A percentile compares a stretch with the other conserved stretches of the same genome.
Evolutionary conservation across 768 basidiomycete species (phyloP).

Genomic region (Leccinum incarnatum): DNA sequence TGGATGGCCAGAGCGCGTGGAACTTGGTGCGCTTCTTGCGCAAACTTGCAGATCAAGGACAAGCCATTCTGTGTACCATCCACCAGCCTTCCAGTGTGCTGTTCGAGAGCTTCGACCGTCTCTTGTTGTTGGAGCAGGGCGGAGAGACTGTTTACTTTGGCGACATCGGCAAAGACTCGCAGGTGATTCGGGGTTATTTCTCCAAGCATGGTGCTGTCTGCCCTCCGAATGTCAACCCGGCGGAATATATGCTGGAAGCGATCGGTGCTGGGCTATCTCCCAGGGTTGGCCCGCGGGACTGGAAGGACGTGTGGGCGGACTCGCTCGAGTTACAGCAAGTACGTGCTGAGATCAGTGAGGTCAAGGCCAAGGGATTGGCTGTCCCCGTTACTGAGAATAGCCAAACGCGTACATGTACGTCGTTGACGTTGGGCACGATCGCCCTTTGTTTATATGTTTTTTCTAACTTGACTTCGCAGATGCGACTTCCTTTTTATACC

Average conservation of each 20-base stretch:
- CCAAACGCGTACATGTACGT: conserved; percentile 48
- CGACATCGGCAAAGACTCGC: conserved; percentile 75
- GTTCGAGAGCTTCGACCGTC: conserved; percentile 82
- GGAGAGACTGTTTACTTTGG: conserved; percentile 95
- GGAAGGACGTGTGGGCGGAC: conserved; percentile 82
- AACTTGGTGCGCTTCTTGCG: conserved; percentile 77
- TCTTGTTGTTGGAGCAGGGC: conserved; percentile 67
- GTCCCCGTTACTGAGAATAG: conserved; percentile 39
- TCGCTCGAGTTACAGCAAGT: conserved; percentile 55
- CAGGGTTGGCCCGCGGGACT: conserved; percentile 74
- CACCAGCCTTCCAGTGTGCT: conserved; percentile 85
- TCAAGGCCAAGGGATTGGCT: conserved; percentile 48
- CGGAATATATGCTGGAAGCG: conserved; percentile 79
- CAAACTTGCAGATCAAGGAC: conserved; percentile 81
- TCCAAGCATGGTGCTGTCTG: conserved; percentile 66
- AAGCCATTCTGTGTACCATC: conserved; percentile 88
- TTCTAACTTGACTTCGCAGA: conserved; percentile 37
- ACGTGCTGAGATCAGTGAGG: conserved; percentile 42
- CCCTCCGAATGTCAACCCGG: conserved; percentile 75
- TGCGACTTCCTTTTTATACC: conserved; percentile 73
- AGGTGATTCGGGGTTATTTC: conserved; percentile 72
- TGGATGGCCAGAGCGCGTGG: conserved; percentile 73
- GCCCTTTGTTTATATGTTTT: not conserved
- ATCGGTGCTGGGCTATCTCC: conserved; percentile 81
- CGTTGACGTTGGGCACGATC: not conserved